Evolutionary conservation across 1,139 yeast species (phyloP).

Genomic region (Torulaspora globosa): DNA sequence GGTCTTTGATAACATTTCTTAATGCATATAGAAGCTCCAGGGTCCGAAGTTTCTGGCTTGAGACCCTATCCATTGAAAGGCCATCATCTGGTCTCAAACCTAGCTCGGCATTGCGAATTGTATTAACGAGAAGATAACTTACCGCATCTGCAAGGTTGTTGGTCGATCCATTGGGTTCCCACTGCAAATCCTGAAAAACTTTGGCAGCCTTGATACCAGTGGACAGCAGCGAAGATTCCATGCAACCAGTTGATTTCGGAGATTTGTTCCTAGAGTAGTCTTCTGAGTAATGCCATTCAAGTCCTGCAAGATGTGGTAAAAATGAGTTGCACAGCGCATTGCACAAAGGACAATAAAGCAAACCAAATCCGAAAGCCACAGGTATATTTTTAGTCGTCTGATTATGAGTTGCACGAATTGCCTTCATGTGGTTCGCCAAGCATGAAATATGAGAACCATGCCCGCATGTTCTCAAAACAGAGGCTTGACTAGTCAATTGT

Average conservation of each 20-base stretch:
- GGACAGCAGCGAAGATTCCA: conserved; percentile 9
- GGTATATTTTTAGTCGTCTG: conserved; percentile 83
- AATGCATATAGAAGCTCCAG: conserved; percentile 24
- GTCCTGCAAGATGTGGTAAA: conserved; percentile 47
- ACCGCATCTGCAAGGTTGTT: conserved; percentile 14
- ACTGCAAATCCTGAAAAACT: conserved; percentile 20
- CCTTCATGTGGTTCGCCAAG: conserved; percentile 56
- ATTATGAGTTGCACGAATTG: conserved; percentile 52
- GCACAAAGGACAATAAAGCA: conserved; percentile 87
- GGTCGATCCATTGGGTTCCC: conserved; percentile 1
- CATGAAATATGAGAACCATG: conserved; percentile 91
- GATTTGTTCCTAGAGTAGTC: neutral
- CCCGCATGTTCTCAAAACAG: conserved; percentile 79
- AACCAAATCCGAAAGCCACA: conserved; percentile 64
- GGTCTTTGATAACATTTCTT: conserved; percentile 10
- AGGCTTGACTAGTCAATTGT: conserved; percentile 17
- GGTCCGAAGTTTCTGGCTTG: conserved; percentile 24
- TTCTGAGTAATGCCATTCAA: neutral
- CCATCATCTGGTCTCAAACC: conserved; percentile 14
- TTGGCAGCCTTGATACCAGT: conserved; percentile 22
- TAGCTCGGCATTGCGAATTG: conserved; percentile 27
- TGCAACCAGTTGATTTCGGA: neutral
- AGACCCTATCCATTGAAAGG: conserved; percentile 11
- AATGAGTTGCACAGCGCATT: conserved; percentile 81
- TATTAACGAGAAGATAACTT: conserved; percentile 20